Conservation (phyloP, 495 filamentous ascomycete genomes). For the Xylaria curta region DNA sequence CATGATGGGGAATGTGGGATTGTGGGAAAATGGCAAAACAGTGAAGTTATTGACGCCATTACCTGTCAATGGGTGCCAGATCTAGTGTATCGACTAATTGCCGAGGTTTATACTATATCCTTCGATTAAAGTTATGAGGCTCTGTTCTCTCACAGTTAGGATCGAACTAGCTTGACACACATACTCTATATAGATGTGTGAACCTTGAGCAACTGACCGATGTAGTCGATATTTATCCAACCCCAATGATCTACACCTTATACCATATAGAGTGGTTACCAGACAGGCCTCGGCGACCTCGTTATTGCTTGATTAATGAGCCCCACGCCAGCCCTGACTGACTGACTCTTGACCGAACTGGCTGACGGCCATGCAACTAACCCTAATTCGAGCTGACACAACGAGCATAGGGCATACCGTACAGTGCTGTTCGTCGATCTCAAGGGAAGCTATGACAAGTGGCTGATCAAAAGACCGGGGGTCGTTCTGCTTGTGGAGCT, state of each 20-base stretch:
- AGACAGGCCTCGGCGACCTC: conserved; percentile 1
- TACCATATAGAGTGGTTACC: background rate
- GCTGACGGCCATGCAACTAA: background rate
- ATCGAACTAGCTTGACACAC: background rate
- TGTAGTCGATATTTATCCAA: background rate
- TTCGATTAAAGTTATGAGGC: background rate
- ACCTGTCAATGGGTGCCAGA: background rate
- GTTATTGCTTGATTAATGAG: conserved; percentile 1
- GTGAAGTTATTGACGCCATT: background rate
- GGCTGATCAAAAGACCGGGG: conserved; percentile 21
- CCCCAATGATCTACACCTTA: background rate
- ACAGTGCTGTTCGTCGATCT: conserved; percentile 20
- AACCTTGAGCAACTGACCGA: background rate
- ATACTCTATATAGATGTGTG: background rate
- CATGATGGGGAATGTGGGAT: background rate
- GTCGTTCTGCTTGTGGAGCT: conserved; percentile 18
- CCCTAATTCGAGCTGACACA: background rate
- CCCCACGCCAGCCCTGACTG: background rate
- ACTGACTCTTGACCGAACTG: conserved; percentile 8
- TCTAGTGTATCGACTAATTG: background rate
- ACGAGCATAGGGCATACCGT: background rate
- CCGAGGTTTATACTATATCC: background rate
- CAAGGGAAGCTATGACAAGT: conserved; percentile 14
- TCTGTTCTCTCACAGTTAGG: background rate
- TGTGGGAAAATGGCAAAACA: background rate